Conservation (phyloP, 495 filamentous ascomycete genomes). For the Ramalina intermedia region DNA sequence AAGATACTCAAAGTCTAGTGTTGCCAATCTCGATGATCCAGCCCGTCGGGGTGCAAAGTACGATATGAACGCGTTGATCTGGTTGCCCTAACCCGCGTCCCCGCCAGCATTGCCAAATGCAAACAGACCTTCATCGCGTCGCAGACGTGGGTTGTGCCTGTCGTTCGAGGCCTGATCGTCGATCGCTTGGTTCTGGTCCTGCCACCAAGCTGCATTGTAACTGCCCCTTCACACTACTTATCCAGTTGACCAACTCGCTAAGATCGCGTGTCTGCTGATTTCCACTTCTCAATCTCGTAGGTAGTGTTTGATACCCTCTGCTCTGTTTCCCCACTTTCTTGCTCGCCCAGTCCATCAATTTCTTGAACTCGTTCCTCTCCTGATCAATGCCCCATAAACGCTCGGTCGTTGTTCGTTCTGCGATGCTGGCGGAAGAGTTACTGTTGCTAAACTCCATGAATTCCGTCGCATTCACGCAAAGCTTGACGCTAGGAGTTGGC, state of each 20-base stretch:
- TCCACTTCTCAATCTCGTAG: not conserved
- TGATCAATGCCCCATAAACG: not conserved
- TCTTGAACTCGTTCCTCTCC: not conserved
- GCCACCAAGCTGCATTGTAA: not conserved
- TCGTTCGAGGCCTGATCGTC: too few relatives aligned
- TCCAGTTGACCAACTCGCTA: too few relatives aligned
- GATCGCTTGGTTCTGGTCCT: not conserved
- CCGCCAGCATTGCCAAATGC: too few relatives aligned
- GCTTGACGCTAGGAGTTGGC: not conserved
- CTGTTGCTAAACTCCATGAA: slow-evolving; percentile 7
- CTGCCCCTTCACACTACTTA: not conserved
- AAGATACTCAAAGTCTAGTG: not conserved
- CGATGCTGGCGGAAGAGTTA: not conserved
- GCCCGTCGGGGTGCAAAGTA: too few relatives aligned
- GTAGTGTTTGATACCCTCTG: not conserved
- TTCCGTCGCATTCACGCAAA: slow-evolving; percentile 5
- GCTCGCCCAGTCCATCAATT: too few relatives aligned
- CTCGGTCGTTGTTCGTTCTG: not conserved
- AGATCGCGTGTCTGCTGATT: not conserved
- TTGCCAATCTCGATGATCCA: not conserved
- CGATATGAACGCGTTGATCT: too few relatives aligned
- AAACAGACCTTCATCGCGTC: too few relatives aligned
- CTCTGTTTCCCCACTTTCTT: not conserved
- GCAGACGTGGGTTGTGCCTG: too few relatives aligned
- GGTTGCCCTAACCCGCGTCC: too few relatives aligned